phyloP scores from a whole-genome alignment of 257 asterid species.

The Solanum piurae region DNA sequence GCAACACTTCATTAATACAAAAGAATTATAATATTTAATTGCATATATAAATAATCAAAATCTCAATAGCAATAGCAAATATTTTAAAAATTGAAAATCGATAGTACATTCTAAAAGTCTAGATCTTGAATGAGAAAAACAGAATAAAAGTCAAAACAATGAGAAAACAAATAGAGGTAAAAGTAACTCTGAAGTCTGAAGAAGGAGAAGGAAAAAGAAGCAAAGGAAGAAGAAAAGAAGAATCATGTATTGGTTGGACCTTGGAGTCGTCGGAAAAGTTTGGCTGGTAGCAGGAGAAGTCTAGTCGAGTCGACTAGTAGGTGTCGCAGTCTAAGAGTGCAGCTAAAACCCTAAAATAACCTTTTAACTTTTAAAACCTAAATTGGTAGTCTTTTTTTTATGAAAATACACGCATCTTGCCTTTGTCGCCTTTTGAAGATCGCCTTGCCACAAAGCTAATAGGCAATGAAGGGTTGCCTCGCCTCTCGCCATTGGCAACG shows the following conservation, averaged over 20 bases:
- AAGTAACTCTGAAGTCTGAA: background rate
- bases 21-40: no score
- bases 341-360: background rate
- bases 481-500: background rate
- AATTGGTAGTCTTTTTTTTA: background rate
- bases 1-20: background rate
- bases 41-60: background rate
- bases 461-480: background rate
- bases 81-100: background rate
- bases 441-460: background rate
- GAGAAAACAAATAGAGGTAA: background rate
- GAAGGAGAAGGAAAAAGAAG: background rate
- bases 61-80: background rate
- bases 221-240: background rate
- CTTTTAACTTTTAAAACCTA: background rate
- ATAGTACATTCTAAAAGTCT: background rate
- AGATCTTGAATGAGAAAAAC: background rate
- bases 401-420: background rate
- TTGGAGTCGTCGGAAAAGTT: background rate
- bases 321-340: no score
- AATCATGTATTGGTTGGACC: background rate
- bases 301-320: background rate
- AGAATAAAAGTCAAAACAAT: background rate
- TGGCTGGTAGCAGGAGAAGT: background rate
- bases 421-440: background rate